phyloP scores from a whole-genome alignment of 23 red algal species.

The Gracilaria vermiculophylla region DNA sequence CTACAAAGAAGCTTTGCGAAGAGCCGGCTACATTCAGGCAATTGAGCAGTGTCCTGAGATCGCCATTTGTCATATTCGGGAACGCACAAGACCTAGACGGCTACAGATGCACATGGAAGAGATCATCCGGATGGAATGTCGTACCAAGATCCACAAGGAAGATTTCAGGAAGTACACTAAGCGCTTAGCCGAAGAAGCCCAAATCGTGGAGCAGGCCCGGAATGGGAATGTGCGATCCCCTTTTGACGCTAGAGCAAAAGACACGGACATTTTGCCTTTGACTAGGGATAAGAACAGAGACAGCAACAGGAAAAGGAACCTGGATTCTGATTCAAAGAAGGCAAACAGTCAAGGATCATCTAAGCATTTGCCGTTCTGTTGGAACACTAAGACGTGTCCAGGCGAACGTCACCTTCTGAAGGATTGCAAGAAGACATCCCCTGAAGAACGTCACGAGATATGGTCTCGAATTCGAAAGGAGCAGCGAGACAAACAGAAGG shows the following conservation, averaged over 20 bases:
- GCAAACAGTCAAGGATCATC: background rate
- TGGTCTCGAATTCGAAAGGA: too few species aligned
- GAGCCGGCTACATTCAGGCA: background rate
- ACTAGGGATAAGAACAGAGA: background rate
- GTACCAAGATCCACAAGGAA: background rate
- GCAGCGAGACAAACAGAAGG: too few species aligned
- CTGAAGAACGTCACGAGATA: too few species aligned
- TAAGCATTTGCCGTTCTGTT: background rate
- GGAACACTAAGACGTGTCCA: background rate
- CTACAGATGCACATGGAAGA: background rate
- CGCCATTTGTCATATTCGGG: background rate
- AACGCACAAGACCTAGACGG: background rate
- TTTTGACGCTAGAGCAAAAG: background rate
- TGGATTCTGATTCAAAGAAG: too few species aligned
- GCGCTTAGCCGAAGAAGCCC: background rate
- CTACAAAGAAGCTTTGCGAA: background rate
- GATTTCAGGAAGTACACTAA: background rate
- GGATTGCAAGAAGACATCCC: background rate
- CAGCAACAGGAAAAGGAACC: too few species aligned
- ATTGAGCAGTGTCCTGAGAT: background rate
- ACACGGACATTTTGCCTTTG: background rate
- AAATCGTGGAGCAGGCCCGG: background rate
- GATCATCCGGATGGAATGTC: background rate
- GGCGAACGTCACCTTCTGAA: background rate
- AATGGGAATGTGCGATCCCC: background rate